Evolutionary conservation across 1,284 basidiomycete species (phyloP).

Genomic region (Ganoderma lingzhi): DNA sequence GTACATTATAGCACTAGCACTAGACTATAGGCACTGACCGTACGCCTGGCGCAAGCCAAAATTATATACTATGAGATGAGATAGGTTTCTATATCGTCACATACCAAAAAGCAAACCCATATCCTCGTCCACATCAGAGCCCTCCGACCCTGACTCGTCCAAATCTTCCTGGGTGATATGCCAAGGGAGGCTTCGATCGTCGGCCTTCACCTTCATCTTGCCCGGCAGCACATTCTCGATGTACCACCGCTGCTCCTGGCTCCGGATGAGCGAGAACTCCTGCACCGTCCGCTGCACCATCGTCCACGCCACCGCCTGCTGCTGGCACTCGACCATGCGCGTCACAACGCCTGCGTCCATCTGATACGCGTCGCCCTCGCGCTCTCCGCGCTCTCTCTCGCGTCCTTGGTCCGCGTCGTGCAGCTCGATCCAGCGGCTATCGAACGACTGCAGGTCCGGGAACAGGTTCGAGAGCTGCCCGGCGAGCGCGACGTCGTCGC

Average conservation of each 20-base stretch:
- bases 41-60: background rate
- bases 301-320: background rate
- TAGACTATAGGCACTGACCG: background rate
- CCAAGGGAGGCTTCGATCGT: background rate
- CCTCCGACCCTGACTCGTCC: background rate
- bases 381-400: background rate
- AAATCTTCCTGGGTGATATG: background rate
- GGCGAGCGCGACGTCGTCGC: constrained; percentile 4
- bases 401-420: constrained; percentile 4
- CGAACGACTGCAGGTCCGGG: constrained; percentile 9
- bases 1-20: background rate
- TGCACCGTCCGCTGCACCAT: background rate
- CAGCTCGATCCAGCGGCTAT: background rate
- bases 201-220: background rate
- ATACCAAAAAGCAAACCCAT: background rate
- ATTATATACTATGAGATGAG: too few relatives aligned
- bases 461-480: constrained; percentile 13
- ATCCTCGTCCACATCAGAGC: background rate
- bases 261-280: constrained; percentile 3
- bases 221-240: background rate
- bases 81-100: background rate
- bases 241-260: constrained; percentile 10
- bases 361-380: constrained; percentile 3
- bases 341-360: background rate
- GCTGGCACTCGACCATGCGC: background rate